Evolutionary conservation across 1,284 basidiomycete genomes (phyloP).

Genomic region (Farysia itapuensis): DNA sequence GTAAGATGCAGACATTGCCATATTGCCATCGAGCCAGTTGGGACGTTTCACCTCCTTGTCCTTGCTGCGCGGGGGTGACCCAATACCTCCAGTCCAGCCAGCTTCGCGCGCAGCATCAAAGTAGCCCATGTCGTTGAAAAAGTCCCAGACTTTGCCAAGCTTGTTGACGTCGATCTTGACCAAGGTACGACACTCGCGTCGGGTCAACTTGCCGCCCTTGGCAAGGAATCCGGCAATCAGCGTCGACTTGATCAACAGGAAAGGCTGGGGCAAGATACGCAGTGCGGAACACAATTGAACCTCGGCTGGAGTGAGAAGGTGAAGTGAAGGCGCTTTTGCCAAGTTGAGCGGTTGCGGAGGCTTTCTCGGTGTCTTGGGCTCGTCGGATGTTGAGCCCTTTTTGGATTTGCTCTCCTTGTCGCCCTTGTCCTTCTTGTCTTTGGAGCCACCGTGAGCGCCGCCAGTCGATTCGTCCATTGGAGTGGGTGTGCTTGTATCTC

Average conservation of each 20-base stretch:
- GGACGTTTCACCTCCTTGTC: constrained; percentile 24
- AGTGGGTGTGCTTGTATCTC: constrained; percentile 38
- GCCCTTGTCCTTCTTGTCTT: constrained; percentile 10
- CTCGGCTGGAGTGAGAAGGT: constrained; percentile 51
- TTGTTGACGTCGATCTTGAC: constrained; percentile 57
- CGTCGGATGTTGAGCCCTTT: constrained; percentile 8
- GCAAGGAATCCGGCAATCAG: constrained; percentile 49
- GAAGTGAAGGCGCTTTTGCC: constrained; percentile 46
- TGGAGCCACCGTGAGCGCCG: constrained; percentile 8
- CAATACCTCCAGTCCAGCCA: constrained; percentile 35
- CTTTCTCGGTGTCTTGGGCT: constrained; percentile 38
- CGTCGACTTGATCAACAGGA: constrained; percentile 55
- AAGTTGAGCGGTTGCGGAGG: constrained; percentile 50
- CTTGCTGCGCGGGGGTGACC: constrained; percentile 29
- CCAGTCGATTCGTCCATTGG: constrained; percentile 20
- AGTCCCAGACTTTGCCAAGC: constrained; percentile 54
- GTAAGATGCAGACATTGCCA: constrained; percentile 33
- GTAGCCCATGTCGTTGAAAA: constrained; percentile 55
- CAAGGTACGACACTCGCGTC: constrained; percentile 45
- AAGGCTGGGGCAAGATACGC: constrained; percentile 55
- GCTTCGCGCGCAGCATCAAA: constrained; percentile 37
- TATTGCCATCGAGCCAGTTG: constrained; percentile 31
- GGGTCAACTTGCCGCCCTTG: constrained; percentile 45
- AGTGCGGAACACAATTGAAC: constrained; percentile 51
- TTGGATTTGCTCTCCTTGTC: constrained; percentile 3